Evolutionary conservation across 1,284 basidiomycete species (phyloP), one percentile per base, ranked within the genome.

Genomic region (Golubevia pallescens): DNA sequence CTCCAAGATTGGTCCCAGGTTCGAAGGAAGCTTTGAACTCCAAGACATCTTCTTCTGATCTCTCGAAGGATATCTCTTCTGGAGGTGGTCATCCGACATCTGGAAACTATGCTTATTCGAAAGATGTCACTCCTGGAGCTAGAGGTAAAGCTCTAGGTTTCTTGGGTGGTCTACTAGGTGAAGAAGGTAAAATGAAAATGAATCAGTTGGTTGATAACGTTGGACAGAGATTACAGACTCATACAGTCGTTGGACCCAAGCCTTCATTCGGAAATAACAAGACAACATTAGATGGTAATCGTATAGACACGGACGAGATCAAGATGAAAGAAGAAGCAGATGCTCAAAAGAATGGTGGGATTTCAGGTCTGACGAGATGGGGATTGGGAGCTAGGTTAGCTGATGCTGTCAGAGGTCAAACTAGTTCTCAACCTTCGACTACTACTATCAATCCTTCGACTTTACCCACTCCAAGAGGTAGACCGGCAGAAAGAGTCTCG

Each of bases 111-210:
- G 55, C 23, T 24, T 83, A 83, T 65, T 79, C 77, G 23, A 68
- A 72, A 34, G 80, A 83, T 53, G 73, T 83, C 4, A 81, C 80
- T 0, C 77, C 77, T 8, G 80, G 80, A 3, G 73, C 79, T 1
- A 63, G 77, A 10, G 80, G 80, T 24, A 76, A 76, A 53, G 77
- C 84, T 16, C 73, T 81, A 13, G 82, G 81, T 21, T 77, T 85
- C 60, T 69, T 85, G 3, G 82, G 82, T 38, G 80, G 82, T 13
- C 61, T 83, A 7, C 60, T 83, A 4, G 82, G 81, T 19, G 82
- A 85, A 28, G 82, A 83, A 48, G 80, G 77, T 13, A 83, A 83
- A 51, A 76, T 77, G 1, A 77, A 78, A 62, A 81, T 83, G 73
- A 77, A 78, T 32, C 75, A 79, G 58, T 52, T 85, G 34, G 80